Base-by-base conservation (phyloP, 441 rosid species). In the Metrosideros polymorpha region DNA sequence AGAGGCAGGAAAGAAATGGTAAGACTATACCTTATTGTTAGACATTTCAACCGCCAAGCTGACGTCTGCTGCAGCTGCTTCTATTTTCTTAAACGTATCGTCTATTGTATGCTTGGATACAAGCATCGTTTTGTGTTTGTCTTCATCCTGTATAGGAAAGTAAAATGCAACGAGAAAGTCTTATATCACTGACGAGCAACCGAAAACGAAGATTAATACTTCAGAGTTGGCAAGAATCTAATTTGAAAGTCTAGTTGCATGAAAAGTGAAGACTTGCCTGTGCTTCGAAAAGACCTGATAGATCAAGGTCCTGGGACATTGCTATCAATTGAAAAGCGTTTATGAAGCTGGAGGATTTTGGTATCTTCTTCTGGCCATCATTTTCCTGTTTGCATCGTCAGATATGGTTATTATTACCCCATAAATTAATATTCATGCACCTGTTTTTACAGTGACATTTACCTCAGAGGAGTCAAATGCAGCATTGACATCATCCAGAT, bases 241-340 rank as follows among this genome's bases (percentile, higher is more conserved):
- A 39, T n/a, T 6, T 83, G 84, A 51, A 32, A 47, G 35, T 82
- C n/a, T 7, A 51, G 59, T 83, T 51, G 55, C n/a, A 32, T 17
- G 29, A 24, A 32, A 51, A 15, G 59, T 83, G 43, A 59, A 59
- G 61, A 47, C 91, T 89, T 88, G 89, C 99, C 93, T 92, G 92
- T 89, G 92, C 97, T 93, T 97, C 94, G 27, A 97, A 96, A 39
- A 95, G 96, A 89, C 98, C 96, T 50, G 99, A 97, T 90, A 96
- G 92, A 92, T 97, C 99, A 32, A 97, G 95, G 89, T 96, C 99
- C 54, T 92, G 89, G 32, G 98, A 96, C 99, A 95, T 96, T 86
- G 99, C 99, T 92, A 96, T 96, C 92, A 96, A 89, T 82, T 95
- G 95, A 88, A 97, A 97, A 84, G 99, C 99, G 87, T 95, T 96